These are phyloP conservation scores for Psilocybe azurescens DNA, from an alignment of 768 basidiomycete species.

Conservation along the genomic window DNA sequence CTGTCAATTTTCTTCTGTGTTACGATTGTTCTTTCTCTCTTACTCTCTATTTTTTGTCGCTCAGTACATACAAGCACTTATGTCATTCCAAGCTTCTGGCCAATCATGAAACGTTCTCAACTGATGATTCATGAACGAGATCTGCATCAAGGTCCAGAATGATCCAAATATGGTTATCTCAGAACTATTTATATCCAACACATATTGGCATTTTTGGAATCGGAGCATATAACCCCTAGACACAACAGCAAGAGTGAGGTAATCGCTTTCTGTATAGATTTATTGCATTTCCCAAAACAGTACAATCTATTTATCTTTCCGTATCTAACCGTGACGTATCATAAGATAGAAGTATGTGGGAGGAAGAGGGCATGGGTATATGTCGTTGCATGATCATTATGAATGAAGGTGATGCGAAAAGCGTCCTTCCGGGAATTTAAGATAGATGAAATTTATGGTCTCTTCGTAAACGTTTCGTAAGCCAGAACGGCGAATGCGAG, in stretches of 20 bases:
- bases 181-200: neutral
- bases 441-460: constrained; percentile 22
- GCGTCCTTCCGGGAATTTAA: neutral
- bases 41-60: constrained; percentile 8
- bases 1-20: constrained; percentile 13
- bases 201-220: too few species aligned
- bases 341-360: neutral
- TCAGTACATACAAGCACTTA: constrained; percentile 21
- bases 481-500: constrained; percentile 82
- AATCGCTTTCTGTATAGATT: neutral
- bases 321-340: neutral
- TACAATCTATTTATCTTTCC: neutral
- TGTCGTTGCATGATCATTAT: neutral
- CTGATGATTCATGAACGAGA: neutral
- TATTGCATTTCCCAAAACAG: neutral
- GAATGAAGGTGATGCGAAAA: neutral
- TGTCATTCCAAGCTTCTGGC: constrained; percentile 14
- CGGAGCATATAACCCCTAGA: neutral
- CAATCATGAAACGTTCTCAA: constrained; percentile 13
- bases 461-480: constrained; percentile 64
- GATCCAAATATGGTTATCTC: neutral
- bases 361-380: neutral
- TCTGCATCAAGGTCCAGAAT: neutral
- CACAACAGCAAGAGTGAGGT: neutral
- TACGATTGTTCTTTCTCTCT: constrained; percentile 16